phyloP scores from a whole-genome alignment of 495 filamentous ascomycete species.

The Podospora pseudopauciseta region DNA sequence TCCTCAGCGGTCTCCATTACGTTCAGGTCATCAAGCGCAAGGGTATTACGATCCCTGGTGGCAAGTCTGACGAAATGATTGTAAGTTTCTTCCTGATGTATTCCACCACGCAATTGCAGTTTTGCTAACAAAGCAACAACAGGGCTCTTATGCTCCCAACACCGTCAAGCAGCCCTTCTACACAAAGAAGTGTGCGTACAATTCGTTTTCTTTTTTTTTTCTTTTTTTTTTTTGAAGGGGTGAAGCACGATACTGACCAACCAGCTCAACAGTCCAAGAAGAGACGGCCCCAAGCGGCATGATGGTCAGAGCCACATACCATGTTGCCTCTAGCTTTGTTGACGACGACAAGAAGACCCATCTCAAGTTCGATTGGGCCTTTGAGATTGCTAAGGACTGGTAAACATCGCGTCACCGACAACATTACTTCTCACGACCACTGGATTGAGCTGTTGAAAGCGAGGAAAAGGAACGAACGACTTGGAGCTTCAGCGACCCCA shows the following conservation, averaged over 20 bases:
- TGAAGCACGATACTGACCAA: conserved; percentile 3
- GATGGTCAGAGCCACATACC: conserved; percentile 80
- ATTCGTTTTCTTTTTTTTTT: background rate
- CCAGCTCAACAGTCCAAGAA: conserved; percentile 62
- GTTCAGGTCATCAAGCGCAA: conserved; percentile 87
- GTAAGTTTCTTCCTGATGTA: conserved; percentile 46
- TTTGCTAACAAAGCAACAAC: conserved; percentile 8
- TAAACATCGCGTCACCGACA: conserved; percentile 31
- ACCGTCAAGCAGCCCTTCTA: conserved; percentile 78
- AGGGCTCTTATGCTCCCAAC: conserved; percentile 85
- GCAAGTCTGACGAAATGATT: conserved; percentile 96
- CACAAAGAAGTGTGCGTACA: conserved; percentile 73
- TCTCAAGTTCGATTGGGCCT: conserved; percentile 87
- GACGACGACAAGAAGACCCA: conserved; percentile 89
- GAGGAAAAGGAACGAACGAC: background rate
- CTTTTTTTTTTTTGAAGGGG: too few species aligned
- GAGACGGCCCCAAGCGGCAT: conserved; percentile 90
- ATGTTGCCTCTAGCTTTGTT: conserved; percentile 78
- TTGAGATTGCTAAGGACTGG: conserved; percentile 96
- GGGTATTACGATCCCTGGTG: conserved; percentile 62
- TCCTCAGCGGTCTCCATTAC: conserved; percentile 91
- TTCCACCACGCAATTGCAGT: background rate
- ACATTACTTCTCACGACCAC: background rate
- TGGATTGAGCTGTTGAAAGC: background rate
- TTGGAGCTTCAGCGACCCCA: background rate